These are phyloP conservation scores for Erysiphe neolycopersici DNA, from an alignment of 2,329 filamentous ascomycete species.

Conservation along the genomic window DNA sequence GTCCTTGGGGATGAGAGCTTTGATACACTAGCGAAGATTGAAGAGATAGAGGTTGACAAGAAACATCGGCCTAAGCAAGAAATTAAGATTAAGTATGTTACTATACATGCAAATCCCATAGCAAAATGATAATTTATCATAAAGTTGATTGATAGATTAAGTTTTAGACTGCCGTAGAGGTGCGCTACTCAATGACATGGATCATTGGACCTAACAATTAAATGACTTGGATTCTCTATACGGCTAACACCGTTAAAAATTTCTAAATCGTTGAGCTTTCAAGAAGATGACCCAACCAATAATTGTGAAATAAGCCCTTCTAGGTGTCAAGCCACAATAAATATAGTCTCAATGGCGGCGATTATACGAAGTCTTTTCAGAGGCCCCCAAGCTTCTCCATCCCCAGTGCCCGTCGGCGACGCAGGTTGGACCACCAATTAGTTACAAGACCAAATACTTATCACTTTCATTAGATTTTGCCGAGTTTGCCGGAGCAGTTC, in stretches of 20 bases:
- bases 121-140: slow-evolving; percentile 21
- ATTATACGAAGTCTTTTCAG: slow-evolving; percentile 34
- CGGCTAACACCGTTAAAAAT: not conserved
- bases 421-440: slow-evolving; percentile 26
- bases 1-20: slow-evolving; percentile 37
- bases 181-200: too few species aligned
- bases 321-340: too few species aligned
- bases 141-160: too few species aligned
- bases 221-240: not conserved
- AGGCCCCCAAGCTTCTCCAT: slow-evolving; percentile 31
- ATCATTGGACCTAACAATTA: too few species aligned
- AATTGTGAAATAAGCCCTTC: too few species aligned
- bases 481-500: slow-evolving; percentile 61
- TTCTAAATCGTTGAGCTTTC: too few species aligned
- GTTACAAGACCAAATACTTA: not conserved
- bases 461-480: slow-evolving; percentile 46
- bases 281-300: too few species aligned
- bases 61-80: slow-evolving; percentile 47
- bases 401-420: slow-evolving; percentile 25
- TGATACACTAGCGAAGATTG: slow-evolving; percentile 41
- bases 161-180: too few species aligned
- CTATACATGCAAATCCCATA: slow-evolving; percentile 56
- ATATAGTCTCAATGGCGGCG: slow-evolving; percentile 10
- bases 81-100: slow-evolving; percentile 39
- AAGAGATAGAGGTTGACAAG: slow-evolving; percentile 46